These are phyloP conservation scores for Botrytis sinoallii DNA, from an alignment of 2,329 filamentous ascomycete genomes.

Conservation along the genomic window DNA sequence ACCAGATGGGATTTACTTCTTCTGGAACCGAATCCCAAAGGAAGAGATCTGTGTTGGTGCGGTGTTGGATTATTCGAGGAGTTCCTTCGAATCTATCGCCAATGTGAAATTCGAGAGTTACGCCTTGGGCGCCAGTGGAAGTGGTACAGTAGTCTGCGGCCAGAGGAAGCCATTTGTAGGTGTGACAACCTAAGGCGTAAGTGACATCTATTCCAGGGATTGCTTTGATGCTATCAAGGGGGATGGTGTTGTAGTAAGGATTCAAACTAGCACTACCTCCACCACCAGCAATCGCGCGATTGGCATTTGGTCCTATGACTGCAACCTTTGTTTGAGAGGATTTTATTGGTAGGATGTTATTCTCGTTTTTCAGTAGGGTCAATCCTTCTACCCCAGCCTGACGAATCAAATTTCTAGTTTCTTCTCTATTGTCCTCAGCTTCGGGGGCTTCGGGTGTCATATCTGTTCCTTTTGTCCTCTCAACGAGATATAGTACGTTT, in stretches of 20 bases:
- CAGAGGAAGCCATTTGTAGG: slow-evolving; percentile 63
- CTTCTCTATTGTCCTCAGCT: slow-evolving; percentile 53
- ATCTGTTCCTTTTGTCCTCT: slow-evolving; percentile 59
- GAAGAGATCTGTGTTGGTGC: slow-evolving; percentile 64
- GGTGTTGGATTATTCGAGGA: slow-evolving; percentile 55
- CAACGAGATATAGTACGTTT: slow-evolving; percentile 57
- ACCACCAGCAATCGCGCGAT: slow-evolving; percentile 64
- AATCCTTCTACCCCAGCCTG: slow-evolving; percentile 60
- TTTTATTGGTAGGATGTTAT: slow-evolving; percentile 55
- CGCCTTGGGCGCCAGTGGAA: slow-evolving; percentile 55
- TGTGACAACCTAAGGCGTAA: slow-evolving; percentile 61
- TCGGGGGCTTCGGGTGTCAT: slow-evolving; percentile 56
- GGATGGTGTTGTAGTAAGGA: slow-evolving; percentile 65
- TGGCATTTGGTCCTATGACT: slow-evolving; percentile 65
- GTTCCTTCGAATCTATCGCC: slow-evolving; percentile 60
- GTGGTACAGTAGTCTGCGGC: slow-evolving; percentile 58
- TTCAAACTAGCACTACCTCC: slow-evolving; percentile 67
- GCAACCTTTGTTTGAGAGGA: slow-evolving; percentile 56
- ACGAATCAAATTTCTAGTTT: slow-evolving; percentile 59
- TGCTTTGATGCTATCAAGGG: slow-evolving; percentile 59
- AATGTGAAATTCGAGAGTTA: slow-evolving; percentile 61
- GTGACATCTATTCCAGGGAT: slow-evolving; percentile 53
- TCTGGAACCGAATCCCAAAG: slow-evolving; percentile 67
- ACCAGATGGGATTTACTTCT: slow-evolving; percentile 61
- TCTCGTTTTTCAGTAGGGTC: slow-evolving; percentile 62